phyloP scores from a whole-genome alignment of 2,329 filamentous ascomycete species.

The Paraconiothyrium brasiliense region DNA sequence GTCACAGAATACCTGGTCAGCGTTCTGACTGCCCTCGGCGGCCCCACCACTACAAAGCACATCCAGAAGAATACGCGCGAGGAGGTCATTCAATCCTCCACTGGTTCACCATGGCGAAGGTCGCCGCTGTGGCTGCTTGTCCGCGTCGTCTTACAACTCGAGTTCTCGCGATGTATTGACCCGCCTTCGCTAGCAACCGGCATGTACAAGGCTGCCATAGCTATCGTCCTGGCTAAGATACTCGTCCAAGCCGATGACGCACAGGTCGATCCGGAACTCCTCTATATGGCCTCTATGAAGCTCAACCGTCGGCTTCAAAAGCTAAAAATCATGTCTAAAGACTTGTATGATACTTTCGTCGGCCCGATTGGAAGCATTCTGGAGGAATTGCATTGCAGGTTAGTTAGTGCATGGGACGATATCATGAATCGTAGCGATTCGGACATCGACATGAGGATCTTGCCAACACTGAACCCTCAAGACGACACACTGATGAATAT shows the following conservation, averaged over 20 bases:
- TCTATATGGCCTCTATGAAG: conserved; percentile 33
- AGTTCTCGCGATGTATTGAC: conserved; percentile 33
- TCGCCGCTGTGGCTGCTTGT: conserved; percentile 66
- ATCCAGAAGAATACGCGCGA: conserved; percentile 65
- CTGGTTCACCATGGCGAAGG: conserved; percentile 57
- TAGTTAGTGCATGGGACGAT: neutral
- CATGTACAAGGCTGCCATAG: conserved; percentile 63
- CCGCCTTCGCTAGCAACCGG: neutral
- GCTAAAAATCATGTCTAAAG: too few relatives aligned
- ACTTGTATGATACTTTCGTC: too few relatives aligned
- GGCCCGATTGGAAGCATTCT: too few relatives aligned
- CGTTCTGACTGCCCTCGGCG: conserved; percentile 50
- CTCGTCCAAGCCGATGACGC: conserved; percentile 13
- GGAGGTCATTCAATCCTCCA: conserved; percentile 59
- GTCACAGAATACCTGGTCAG: conserved; percentile 63
- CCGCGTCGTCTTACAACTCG: conserved; percentile 60
- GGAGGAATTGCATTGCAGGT: too few relatives aligned
- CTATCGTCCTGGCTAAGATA: conserved; percentile 59
- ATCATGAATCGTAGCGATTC: neutral
- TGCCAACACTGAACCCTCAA: neutral
- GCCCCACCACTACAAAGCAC: conserved; percentile 23
- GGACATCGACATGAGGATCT: neutral
- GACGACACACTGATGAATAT: neutral
- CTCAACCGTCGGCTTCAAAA: conserved; percentile 35
- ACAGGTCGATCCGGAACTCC: neutral